These are phyloP conservation scores for Orbilia ellipsospora DNA, from an alignment of 2,329 filamentous ascomycete genomes.

Conservation along the genomic window DNA sequence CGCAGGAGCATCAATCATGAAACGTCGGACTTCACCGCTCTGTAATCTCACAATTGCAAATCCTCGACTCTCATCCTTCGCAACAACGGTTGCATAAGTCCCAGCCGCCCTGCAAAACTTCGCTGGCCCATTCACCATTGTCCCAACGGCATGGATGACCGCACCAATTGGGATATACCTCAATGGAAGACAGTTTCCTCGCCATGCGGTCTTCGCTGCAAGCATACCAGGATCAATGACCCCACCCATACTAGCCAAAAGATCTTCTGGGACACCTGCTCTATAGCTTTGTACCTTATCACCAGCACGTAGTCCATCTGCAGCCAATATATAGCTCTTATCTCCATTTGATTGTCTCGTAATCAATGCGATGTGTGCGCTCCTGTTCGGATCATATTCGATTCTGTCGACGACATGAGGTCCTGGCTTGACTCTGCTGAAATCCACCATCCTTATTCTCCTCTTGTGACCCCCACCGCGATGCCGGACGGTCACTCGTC, in stretches of 20 bases:
- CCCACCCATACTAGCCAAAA: slow-evolving; percentile 92
- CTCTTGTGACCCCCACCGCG: slow-evolving; percentile 91
- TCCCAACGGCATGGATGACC: slow-evolving; percentile 88
- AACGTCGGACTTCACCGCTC: slow-evolving; percentile 89
- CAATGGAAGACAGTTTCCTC: slow-evolving; percentile 93
- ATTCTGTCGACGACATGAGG: slow-evolving; percentile 91
- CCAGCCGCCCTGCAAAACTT: slow-evolving; percentile 96
- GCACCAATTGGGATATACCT: slow-evolving; percentile 98
- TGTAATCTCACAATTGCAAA: slow-evolving; percentile 87
- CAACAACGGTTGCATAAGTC: slow-evolving; percentile 86
- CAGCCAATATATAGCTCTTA: slow-evolving; percentile 92
- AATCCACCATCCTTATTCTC: slow-evolving; percentile 91
- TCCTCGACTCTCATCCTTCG: slow-evolving; percentile 81
- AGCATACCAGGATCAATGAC: slow-evolving; percentile 93
- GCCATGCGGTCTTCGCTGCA: slow-evolving; percentile 90
- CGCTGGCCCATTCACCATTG: slow-evolving; percentile 76
- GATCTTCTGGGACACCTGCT: slow-evolving; percentile 83
- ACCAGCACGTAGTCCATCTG: slow-evolving; percentile 90
- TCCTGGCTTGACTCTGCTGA: slow-evolving; percentile 79
- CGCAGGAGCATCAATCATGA: slow-evolving; percentile 91
- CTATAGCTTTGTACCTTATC: slow-evolving; percentile 94
- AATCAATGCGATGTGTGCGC: slow-evolving; percentile 89
- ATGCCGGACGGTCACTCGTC: slow-evolving; percentile 87
- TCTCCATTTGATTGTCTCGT: slow-evolving; percentile 77
- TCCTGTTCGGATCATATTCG: slow-evolving; percentile 94